phyloP scores from a whole-genome alignment of 1,284 basidiomycete species.

The Trichosporon sp. region DNA sequence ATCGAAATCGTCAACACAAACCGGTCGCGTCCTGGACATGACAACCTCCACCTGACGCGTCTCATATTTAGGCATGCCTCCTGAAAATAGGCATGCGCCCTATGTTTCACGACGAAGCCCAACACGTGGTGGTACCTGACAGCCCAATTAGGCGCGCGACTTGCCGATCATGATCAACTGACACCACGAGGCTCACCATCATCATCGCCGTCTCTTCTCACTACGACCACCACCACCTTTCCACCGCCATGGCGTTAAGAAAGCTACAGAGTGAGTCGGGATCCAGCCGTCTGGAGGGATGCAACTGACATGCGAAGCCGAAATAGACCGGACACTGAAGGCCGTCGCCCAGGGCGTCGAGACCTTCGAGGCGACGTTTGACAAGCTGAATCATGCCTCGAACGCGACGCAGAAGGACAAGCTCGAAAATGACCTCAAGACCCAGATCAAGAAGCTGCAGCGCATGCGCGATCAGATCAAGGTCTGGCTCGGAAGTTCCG shows the following conservation, averaged over 20 bases:
- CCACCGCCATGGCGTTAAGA: constrained; percentile 35
- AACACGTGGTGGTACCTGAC: neutral
- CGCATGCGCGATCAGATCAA: constrained; percentile 98
- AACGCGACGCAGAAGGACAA: constrained; percentile 94
- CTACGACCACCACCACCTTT: neutral
- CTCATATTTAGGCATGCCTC: neutral
- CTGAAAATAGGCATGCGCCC: neutral
- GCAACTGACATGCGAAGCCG: constrained; percentile 56
- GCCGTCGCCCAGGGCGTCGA: constrained; percentile 90
- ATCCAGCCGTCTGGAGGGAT: neutral
- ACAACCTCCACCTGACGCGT: constrained; percentile 14
- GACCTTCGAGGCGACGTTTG: constrained; percentile 89
- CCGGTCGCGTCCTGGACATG: constrained; percentile 4
- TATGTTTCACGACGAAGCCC: neutral
- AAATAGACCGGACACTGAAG: constrained; percentile 94
- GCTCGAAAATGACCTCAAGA: constrained; percentile 88
- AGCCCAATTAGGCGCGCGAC: neutral
- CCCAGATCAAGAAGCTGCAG: constrained; percentile 98
- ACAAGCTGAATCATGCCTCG: constrained; percentile 89
- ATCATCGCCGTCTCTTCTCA: constrained; percentile 2
- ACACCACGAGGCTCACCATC: neutral
- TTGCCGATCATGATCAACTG: neutral
- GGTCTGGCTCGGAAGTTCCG: constrained; percentile 95
- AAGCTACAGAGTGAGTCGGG: constrained; percentile 38
- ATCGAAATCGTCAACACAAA: neutral